These are phyloP conservation scores for Epichloe uncinata DNA, from an alignment of 2,329 filamentous ascomycete species.

Conservation along the genomic window DNA sequence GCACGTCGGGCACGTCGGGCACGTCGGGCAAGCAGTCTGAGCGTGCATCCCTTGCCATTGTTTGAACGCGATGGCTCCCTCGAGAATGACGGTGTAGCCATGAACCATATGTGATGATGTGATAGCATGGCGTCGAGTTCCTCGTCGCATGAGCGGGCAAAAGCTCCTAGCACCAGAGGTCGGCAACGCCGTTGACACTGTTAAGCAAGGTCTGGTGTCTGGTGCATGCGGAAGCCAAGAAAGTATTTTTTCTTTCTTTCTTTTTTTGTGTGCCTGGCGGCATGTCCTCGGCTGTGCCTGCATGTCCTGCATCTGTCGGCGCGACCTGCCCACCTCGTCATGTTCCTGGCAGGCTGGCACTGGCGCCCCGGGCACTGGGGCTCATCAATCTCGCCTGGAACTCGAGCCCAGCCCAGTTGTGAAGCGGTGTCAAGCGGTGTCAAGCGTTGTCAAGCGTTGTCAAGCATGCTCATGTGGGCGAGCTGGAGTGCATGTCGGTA, in stretches of 20 bases:
- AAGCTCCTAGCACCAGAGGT: background rate
- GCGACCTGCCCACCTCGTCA: background rate
- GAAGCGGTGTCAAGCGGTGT: too few relatives aligned
- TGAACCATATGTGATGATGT: background rate
- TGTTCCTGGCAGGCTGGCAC: background rate
- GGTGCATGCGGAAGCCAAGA: background rate
- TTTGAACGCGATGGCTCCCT: background rate
- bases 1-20: background rate
- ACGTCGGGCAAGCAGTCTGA: background rate
- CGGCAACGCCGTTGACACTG: background rate
- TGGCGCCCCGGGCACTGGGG: background rate
- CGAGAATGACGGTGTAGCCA: background rate
- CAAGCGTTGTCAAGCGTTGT: background rate
- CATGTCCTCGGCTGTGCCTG: too few relatives aligned
- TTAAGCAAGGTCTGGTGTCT: background rate
- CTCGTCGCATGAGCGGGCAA: background rate
- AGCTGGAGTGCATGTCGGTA: background rate
- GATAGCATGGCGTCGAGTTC: background rate
- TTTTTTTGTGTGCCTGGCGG: too few relatives aligned
- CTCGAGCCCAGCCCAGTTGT: background rate
- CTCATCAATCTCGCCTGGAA: background rate
- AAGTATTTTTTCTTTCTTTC: too few relatives aligned
- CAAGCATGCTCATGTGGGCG: background rate
- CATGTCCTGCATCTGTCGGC: background rate
- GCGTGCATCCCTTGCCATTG: slow-evolving; percentile 1